Percentiles rank a stretch among this genome's conserved stretches.
Conservation (phyloP, 2,329 filamentous ascomycete genomes). For the Apiospora kogelbergensis region DNA sequence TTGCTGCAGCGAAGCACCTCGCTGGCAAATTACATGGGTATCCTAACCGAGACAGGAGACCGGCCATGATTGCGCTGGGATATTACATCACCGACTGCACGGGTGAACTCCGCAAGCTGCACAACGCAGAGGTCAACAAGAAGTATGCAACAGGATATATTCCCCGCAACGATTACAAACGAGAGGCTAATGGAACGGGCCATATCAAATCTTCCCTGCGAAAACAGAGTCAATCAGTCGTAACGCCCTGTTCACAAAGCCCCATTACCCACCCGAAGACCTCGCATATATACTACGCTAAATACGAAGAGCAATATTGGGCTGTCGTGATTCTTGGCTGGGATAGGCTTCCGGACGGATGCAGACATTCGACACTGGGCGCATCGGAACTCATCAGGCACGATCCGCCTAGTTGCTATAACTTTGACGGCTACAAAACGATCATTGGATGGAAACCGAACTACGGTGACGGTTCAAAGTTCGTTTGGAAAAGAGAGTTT, state of each 20-base stretch:
- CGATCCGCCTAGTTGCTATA: slow-evolving; percentile 34
- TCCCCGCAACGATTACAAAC: not conserved
- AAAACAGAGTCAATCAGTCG: too few relatives aligned
- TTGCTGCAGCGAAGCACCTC: slow-evolving; percentile 40
- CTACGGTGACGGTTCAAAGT: slow-evolving; percentile 34
- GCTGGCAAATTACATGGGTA: slow-evolving; percentile 30
- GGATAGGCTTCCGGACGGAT: slow-evolving; percentile 24
- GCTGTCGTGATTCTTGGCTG: slow-evolving; percentile 39
- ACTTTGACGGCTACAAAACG: slow-evolving; percentile 23
- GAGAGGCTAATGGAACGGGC: not conserved
- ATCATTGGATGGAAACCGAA: slow-evolving; percentile 38
- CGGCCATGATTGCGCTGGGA: slow-evolving; percentile 34
- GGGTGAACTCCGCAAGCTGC: slow-evolving; percentile 25
- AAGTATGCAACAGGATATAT: slow-evolving; percentile 33
- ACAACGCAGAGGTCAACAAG: slow-evolving; percentile 32
- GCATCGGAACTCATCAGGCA: slow-evolving; percentile 13
- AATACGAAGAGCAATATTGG: slow-evolving; percentile 30
- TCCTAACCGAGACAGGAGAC: slow-evolving; percentile 27
- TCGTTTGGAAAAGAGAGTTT: slow-evolving; percentile 35
- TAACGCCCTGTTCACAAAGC: too few relatives aligned
- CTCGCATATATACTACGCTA: slow-evolving; percentile 35
- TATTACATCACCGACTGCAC: slow-evolving; percentile 35
- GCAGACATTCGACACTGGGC: not conserved
- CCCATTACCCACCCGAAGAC: slow-evolving; percentile 27
- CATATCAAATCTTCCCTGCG: not conserved